Percentiles rank a stretch among this genome's conserved stretches.
These are phyloP conservation scores for Saccharum spontaneum DNA, from an alignment of 176 grass and related monocot species.

Conservation along the genomic window DNA sequence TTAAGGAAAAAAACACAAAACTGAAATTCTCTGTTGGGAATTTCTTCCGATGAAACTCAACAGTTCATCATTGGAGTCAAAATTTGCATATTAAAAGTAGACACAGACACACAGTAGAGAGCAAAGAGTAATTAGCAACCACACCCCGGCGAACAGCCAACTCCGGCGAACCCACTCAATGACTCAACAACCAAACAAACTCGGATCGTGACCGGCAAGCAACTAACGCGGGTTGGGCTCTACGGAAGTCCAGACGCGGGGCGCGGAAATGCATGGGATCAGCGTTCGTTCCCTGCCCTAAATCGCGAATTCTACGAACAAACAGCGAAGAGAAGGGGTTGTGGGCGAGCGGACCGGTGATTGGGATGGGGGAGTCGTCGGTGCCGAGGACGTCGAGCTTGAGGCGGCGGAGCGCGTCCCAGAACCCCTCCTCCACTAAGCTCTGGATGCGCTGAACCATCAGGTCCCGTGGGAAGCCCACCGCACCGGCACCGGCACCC, in stretches of 20 bases:
- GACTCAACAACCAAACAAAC: background rate
- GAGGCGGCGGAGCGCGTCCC: slow-evolving; percentile 58
- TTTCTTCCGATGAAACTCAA: background rate
- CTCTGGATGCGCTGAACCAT: background rate
- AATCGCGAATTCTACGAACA: background rate
- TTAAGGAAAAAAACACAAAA: background rate
- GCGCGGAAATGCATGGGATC: background rate
- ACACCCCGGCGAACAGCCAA: background rate
- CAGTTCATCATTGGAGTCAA: background rate
- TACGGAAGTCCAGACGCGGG: background rate
- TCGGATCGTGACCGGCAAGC: background rate
- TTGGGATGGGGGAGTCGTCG: slow-evolving; percentile 68
- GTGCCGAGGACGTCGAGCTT: slow-evolving; percentile 87
- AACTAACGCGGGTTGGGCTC: background rate
- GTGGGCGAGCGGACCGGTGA: slow-evolving; percentile 46
- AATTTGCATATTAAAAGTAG: background rate
- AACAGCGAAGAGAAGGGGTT: background rate
- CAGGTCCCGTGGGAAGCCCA: slow-evolving; percentile 9
- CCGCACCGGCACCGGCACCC: background rate
- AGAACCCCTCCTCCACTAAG: slow-evolving; percentile 41
- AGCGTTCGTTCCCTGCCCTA: background rate
- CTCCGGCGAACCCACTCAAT: background rate
- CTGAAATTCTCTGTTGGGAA: background rate
- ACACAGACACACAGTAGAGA: background rate
- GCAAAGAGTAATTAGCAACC: background rate